Percentiles rank a stretch among this genome's conserved stretches.
Evolutionary conservation across 768 basidiomycete species (phyloP).

Genomic region (Amyloporia xantha): DNA sequence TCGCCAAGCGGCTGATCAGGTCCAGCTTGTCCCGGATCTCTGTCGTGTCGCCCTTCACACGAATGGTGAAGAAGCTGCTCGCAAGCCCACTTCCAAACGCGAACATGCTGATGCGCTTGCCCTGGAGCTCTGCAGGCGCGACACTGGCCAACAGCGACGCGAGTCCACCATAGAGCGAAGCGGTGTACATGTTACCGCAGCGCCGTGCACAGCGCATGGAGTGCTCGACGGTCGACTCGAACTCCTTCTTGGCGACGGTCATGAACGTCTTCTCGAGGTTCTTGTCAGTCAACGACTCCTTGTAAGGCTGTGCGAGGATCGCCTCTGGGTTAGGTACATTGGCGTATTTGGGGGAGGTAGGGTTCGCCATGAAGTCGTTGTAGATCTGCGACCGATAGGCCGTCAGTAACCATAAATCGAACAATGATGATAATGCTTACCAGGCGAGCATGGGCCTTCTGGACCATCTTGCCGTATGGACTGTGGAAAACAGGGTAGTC

Average conservation of each 20-base stretch:
- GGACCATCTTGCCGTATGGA: constrained; percentile 97
- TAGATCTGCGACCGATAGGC: too few relatives aligned
- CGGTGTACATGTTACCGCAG: constrained; percentile 98
- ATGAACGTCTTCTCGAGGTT: constrained; percentile 93
- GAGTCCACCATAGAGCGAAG: constrained; percentile 89
- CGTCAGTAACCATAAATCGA: background rate
- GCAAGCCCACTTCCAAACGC: constrained; percentile 96
- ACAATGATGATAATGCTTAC: constrained; percentile 20
- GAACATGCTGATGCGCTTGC: constrained; percentile 89
- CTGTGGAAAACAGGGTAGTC: constrained; percentile 97
- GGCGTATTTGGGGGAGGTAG: constrained; percentile 61
- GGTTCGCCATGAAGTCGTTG: constrained; percentile 86
- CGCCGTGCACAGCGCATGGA: constrained; percentile 83
- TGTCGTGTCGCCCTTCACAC: constrained; percentile 81
- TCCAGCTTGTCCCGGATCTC: constrained; percentile 80
- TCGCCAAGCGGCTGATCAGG: constrained; percentile 66
- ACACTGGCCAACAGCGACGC: constrained; percentile 77
- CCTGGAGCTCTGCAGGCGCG: constrained; percentile 59
- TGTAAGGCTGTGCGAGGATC: constrained; percentile 58
- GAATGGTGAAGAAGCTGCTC: constrained; percentile 86
- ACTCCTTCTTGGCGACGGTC: constrained; percentile 64
- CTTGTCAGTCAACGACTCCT: constrained; percentile 87
- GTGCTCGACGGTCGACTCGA: constrained; percentile 70
- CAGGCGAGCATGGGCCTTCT: constrained; percentile 93
- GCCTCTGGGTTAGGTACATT: constrained; percentile 68